Evolutionary conservation across 352 stramenopile species (phyloP), one percentile per base, ranked within the genome.

Genomic region (Phytophthora fragariae): DNA sequence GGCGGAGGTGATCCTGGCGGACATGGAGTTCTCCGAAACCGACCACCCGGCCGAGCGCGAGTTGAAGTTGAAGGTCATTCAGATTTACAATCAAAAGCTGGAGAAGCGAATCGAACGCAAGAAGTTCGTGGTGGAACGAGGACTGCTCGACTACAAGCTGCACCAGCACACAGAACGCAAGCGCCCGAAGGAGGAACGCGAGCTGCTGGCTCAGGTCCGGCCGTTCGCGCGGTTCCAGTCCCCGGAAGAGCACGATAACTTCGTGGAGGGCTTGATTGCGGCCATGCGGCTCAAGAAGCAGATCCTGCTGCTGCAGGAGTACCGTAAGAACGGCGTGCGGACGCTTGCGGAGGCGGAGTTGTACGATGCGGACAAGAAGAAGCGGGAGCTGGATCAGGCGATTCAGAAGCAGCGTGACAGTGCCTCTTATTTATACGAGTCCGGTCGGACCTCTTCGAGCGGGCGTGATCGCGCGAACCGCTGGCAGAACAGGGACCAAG

Each of bases 81-180:
- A 93, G 68, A 99, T 99, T 56, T 99, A 99, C 89, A 99, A 99
- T 76, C 73, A 87, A 41, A 99, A 99, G 68, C 83, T 99, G 24
- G 87, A 96, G 52, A 97, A 99, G 68, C 85, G 98, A 53, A 95
- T 98, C 66, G 89, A 92, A 5, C 84, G 94, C 49, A 98, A 98
- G 68, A 86, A 93, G 59, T 98, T 98, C 77, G 91, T 98, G 9
- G 82, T 97, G 24, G 91, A 98, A 67, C 90, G 90, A 2, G 90
- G 93, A 6, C 65, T 98, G 19, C 71, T 98, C 21, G 94, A 99
- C 75, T 99, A 99, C 75, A 97, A 98, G 67, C 90, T 81, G 65
- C 95, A 98, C 65, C 91, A 98, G 64, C 84, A 97, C 64, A 88
- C 91, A 17, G 94, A 99, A 68, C 85, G 90, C 31, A 88, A 92